These are phyloP conservation scores for Akanthomyces dipterigenus DNA, from an alignment of 2,329 filamentous ascomycete genomes.

Conservation along the genomic window DNA sequence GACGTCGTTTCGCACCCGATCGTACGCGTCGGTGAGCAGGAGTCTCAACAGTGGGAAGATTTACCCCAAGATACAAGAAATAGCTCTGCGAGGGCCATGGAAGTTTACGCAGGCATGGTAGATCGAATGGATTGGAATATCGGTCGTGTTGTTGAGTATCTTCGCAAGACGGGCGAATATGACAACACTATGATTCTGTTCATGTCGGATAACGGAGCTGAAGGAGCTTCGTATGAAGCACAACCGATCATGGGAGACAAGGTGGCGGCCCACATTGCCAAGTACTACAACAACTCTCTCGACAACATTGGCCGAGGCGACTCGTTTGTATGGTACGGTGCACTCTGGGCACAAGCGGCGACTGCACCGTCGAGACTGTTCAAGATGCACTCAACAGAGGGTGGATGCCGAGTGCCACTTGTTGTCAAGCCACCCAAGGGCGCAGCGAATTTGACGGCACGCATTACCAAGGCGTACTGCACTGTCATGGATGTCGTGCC, in stretches of 20 bases:
- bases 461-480: slow-evolving; percentile 19
- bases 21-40: slow-evolving; percentile 32
- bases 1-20: slow-evolving; percentile 46
- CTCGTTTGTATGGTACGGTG: slow-evolving; percentile 53
- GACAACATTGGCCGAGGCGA: slow-evolving; percentile 49
- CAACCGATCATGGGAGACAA: slow-evolving; percentile 48
- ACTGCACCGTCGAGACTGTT: slow-evolving; percentile 32
- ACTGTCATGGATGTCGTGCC: slow-evolving; percentile 39
- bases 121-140: slow-evolving; percentile 55
- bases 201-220: slow-evolving; percentile 57
- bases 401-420: slow-evolving; percentile 46
- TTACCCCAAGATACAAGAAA: slow-evolving; percentile 38
- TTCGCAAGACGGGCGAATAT: slow-evolving; percentile 48
- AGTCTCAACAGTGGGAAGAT: slow-evolving; percentile 41
- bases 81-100: slow-evolving; percentile 49
- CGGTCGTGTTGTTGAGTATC: slow-evolving; percentile 50
- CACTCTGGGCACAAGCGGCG: slow-evolving; percentile 40
- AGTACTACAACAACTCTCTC: slow-evolving; percentile 37
- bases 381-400: slow-evolving; percentile 37
- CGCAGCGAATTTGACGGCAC: background rate
- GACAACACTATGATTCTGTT: slow-evolving; percentile 60
- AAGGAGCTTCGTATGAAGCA: slow-evolving; percentile 52
- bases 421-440: slow-evolving; percentile 27
- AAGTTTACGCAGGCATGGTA: slow-evolving; percentile 58
- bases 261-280: slow-evolving; percentile 47